These are phyloP conservation scores for Fusarium coicis DNA, from an alignment of 2,329 filamentous ascomycete species.

Conservation along the genomic window DNA sequence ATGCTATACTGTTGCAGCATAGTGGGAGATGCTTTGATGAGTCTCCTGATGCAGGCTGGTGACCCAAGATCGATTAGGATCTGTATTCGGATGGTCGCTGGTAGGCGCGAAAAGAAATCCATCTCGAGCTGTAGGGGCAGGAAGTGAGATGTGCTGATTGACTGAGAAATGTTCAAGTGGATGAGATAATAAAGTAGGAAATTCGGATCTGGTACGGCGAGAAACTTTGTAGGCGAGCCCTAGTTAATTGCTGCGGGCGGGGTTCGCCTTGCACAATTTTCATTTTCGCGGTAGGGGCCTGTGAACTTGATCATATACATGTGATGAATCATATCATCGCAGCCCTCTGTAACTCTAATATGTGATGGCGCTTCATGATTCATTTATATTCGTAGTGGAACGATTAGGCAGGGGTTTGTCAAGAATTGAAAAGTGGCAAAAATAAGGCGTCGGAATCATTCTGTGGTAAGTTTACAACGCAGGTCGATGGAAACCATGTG, in stretches of 20 bases:
- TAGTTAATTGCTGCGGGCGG: not conserved
- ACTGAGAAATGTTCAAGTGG: no score
- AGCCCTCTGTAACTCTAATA: not conserved
- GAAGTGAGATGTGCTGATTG: fast-evolving
- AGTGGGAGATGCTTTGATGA: not conserved
- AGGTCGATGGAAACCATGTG: not conserved
- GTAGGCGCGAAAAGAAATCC: slow-evolving; percentile 2
- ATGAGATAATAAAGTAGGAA: no score
- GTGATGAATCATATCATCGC: no score
- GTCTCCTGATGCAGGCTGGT: not conserved
- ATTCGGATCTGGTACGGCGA: no score
- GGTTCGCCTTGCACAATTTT: not conserved
- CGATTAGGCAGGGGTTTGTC: not conserved
- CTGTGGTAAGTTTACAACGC: not conserved
- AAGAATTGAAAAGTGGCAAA: not conserved
- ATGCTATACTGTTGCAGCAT: not conserved
- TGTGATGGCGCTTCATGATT: no score
- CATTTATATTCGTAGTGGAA: not conserved
- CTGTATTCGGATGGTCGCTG: not conserved
- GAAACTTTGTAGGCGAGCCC: not conserved
- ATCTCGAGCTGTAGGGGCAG: not conserved
- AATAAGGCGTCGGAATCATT: not conserved
- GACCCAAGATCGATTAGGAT: slow-evolving; percentile 7
- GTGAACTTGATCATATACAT: not conserved
- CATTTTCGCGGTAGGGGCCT: fast-evolving